Evolutionary conservation across 345 rosid species (phyloP).

Genomic region (Acer saccharum): DNA sequence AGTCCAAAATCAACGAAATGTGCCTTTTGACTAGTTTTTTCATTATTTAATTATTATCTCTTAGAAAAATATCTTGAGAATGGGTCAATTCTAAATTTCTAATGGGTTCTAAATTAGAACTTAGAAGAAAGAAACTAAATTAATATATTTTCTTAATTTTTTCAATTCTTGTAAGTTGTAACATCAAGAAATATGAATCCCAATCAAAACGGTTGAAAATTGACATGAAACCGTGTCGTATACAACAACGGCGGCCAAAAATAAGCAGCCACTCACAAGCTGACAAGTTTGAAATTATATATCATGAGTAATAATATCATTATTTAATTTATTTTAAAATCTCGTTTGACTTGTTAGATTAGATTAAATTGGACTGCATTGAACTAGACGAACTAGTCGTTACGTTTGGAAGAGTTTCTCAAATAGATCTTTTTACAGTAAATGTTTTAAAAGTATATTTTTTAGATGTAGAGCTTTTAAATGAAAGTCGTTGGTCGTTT

Average conservation of each 20-base stretch:
- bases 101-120: background rate
- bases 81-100: background rate
- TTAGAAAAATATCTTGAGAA: slow-evolving; percentile 14
- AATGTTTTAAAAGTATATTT: too few species aligned
- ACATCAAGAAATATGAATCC: background rate
- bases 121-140: background rate
- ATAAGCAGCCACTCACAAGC: background rate
- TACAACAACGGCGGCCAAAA: background rate
- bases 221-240: slow-evolving; percentile 4
- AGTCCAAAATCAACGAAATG: slow-evolving; percentile 1
- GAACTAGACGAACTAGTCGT: too few species aligned
- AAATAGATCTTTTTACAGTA: too few species aligned
- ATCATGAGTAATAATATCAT: background rate
- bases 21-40: background rate
- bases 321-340: background rate
- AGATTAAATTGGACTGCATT: too few species aligned
- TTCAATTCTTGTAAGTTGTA: too few species aligned
- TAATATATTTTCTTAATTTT: background rate
- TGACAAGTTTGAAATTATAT: background rate
- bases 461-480: too few species aligned
- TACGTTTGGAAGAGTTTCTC: too few species aligned
- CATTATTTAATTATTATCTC: background rate
- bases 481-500: too few species aligned
- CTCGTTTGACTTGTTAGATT: too few species aligned
- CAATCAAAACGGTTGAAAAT: background rate